Evolutionary conservation across 164 flowering plant species (phyloP), one percentile per base, ranked within the genome.

Genomic region (Saururus chinensis): DNA sequence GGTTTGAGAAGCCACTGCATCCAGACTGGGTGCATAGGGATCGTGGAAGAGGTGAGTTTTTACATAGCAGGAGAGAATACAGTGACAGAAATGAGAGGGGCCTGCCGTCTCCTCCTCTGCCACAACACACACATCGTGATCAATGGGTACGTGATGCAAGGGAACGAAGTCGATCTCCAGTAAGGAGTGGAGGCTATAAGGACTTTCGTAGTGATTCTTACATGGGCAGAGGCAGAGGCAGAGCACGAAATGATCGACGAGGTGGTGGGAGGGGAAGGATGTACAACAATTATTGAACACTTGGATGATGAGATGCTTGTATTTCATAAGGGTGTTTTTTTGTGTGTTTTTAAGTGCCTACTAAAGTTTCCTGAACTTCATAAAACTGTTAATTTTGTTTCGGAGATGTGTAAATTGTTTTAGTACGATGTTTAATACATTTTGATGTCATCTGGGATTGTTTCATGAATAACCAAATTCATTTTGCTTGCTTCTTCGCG

Each of bases 91-190:
- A 24, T 9, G 59, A 53, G 23, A 54, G 35, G 13, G 45, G 41
- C 24, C 71, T 63, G 23, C 75, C 86, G 25, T 84, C 88, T 0
- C 77, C 81, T 4, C 80, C 61, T 4, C 75, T 80, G 16, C 71
- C 80, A 16, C 64, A 66, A 6, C 72, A 59, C 22, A 72, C 76
- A 21, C 70, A 58, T 51, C 83, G 81, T 59, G 89, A 75, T 35
- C 79, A 82, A 23, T 89, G 95, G 95, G 68, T 63, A 9, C 84
- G 75, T 51, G 87, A 78, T 66, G 37, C 57, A 1, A 79, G 98
- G 69, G 90, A 80, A 69, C 76, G 96, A 69, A 92, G 96, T 71
- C 72, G 92, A 9, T 91, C 98, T 0, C 98, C 98, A 0, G 25
- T 84, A 6, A 80, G 87, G 70, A 79, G 78, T 51, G 82, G 75